Evolutionary conservation across 2,329 filamentous ascomycete genomes (phyloP), one percentile per base, ranked within the genome.

Genomic region (Phyllosticta citriasiana): DNA sequence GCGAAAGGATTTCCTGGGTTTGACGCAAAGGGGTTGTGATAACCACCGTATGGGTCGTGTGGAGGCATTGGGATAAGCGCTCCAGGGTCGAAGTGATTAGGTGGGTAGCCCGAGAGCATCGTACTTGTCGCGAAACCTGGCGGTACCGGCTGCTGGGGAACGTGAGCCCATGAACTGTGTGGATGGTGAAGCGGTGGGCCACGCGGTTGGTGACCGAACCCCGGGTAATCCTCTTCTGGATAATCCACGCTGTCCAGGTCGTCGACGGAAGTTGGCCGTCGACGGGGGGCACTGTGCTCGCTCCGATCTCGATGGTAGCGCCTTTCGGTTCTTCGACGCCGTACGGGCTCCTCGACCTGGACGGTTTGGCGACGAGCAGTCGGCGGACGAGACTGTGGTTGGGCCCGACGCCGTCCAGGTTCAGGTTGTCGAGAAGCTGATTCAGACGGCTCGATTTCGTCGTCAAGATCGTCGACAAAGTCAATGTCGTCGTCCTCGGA

Each of bases 371-470:
- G 76, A 59, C 73, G 65, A 7, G 63, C 57, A 7, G 71, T 67
- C 6, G 69, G 71, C 25, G 71, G 71, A 35, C 70, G 71, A 35
- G 68, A 69, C 16, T 65, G 67, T 53, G 69, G 67, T 60, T 72
- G 71, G 33, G 72, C 66, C 61, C 67, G 65, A 67, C 68, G 64
- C 19, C 64, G 65, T 63, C 16, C 63, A 66, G 55, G 30, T 51
- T 54, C 52, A 33, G 35, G 60, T 53, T 47, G 25, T 54, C 75
- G 73, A 22, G 78, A 80, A 24, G 78, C 78, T 26, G 78, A 80
- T 67, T 80, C 78, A n/a, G 74, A 77, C 26, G 78, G 78, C 25
- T 76, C 73, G 65, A 80, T 76, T 59, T 77, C 76, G 73, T 77
- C 61, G 27, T 76, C 73, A 65, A 79, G 75, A 62, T 76, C 75